Base-by-base conservation (phyloP, 805 yeast species). In the Candida sphagnicola region DNA sequence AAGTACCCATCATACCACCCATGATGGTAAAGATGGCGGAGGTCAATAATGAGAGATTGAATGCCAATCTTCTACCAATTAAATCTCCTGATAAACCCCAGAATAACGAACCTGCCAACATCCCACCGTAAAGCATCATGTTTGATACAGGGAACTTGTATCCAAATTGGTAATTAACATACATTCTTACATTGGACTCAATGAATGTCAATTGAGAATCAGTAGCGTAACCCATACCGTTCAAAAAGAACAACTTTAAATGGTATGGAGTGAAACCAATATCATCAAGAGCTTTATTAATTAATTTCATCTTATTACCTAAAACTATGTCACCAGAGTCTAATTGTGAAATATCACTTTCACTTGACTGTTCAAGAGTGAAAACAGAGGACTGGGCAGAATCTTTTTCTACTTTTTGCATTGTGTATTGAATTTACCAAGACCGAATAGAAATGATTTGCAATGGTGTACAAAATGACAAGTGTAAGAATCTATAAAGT, bases 71-170 rank as follows among this genome's bases (percentile, higher is more conserved):
- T 44, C 82, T 60, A 23, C 82, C 82, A 34, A 77, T 72, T 32
- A 76, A 51, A 57, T 77, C 82, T 17, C 77, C 78, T 35, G 70
- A 63, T 41, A 74, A 64, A 6, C 82, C 82, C 78, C 81, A 76
- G 43, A 74, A 57, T n/a, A 73, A 40, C 1, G 78, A 75, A 16
- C 84, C 84, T 29, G 56, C 49, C 19, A 77, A 62, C 47, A 77
- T 59, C 14, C 81, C 82, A 12, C 49, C 50, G 28, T 58, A 61
- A 37, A 57, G 50, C 13, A 57, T 44, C 31, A 52, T 60, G 33
- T 57, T 51, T n/a, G 56, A 46, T 2, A 50, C 44, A 2, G 64
- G 59, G 39, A 45, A 59, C 6, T 32, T 34, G 28, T 53, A 45
- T 17, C 51, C 53, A 46, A 57, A 57, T 40, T 58, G 64, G 32